Evolutionary conservation across 371 early-diverging fungal species (phyloP).

Genomic region (Rhizopus delemar): DNA sequence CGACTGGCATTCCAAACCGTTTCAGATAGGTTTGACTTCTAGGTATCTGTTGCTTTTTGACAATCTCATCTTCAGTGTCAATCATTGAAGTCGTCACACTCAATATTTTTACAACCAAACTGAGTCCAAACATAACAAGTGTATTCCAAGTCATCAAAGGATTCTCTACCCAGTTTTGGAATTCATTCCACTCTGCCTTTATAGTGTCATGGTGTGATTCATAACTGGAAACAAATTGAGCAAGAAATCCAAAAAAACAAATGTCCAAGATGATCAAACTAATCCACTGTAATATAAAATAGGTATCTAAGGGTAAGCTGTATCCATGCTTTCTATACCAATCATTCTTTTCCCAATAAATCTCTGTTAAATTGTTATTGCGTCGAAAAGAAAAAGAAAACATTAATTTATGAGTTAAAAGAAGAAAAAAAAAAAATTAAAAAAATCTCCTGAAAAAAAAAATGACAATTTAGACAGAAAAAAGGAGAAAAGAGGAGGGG

Average conservation of each 20-base stretch:
- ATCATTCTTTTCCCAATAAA: slow-evolving; percentile 45
- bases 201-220: not conserved
- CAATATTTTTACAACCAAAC: slow-evolving; percentile 33
- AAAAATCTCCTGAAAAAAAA: not conserved
- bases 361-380: not conserved
- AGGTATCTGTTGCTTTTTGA: slow-evolving; percentile 36
- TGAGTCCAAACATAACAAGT: slow-evolving; percentile 31
- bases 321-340: slow-evolving; percentile 66
- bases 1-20: slow-evolving; percentile 67
- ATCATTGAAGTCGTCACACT: slow-evolving; percentile 50
- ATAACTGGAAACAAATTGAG: slow-evolving; percentile 31
- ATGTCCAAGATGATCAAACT: slow-evolving; percentile 41
- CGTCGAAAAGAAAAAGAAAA: slow-evolving; percentile 3
- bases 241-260: slow-evolving; percentile 44
- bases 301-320: slow-evolving; percentile 61
- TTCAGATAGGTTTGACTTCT: slow-evolving; percentile 71
- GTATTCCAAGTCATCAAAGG: slow-evolving; percentile 1
- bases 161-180: not conserved
- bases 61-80: slow-evolving; percentile 57
- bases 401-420: not conserved
- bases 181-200: not conserved
- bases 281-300: slow-evolving; percentile 56
- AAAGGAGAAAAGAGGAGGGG: no score
- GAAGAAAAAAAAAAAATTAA: not conserved
- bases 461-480: not conserved